Percentiles rank a stretch among this genome's conserved stretches.
Evolutionary conservation across 352 stramenopile genomes (phyloP).

Genomic region (Globisporangium paddicum): DNA sequence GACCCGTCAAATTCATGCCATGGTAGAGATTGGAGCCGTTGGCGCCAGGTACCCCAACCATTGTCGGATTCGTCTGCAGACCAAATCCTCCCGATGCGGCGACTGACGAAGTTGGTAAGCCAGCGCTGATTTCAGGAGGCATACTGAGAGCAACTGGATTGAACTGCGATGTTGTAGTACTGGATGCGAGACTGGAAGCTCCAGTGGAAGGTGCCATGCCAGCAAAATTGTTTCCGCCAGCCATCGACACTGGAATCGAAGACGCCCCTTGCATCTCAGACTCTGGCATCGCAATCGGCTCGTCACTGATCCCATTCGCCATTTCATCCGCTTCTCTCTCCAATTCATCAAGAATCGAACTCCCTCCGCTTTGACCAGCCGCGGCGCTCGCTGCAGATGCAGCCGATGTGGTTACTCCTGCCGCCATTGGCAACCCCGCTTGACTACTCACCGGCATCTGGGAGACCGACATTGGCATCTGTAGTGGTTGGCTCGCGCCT

Average conservation of each 20-base stretch:
- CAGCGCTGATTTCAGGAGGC: slow-evolving; percentile 59
- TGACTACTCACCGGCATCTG: slow-evolving; percentile 22
- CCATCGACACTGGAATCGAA: slow-evolving; percentile 8
- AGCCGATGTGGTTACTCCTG: slow-evolving; percentile 14
- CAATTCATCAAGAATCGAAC: slow-evolving; percentile 82
- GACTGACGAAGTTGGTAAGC: slow-evolving; percentile 18
- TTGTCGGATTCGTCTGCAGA: slow-evolving; percentile 30
- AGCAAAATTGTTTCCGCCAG: slow-evolving; percentile 10
- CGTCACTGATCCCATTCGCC: slow-evolving; percentile 75
- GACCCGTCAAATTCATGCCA: slow-evolving; percentile 69
- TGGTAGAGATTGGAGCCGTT: slow-evolving; percentile 53
- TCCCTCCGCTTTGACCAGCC: slow-evolving; percentile 24
- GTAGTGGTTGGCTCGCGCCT: slow-evolving; percentile 37
- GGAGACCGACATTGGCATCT: slow-evolving; percentile 51
- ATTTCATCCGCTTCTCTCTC: slow-evolving; percentile 86
- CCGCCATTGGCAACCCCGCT: slow-evolving; percentile 17
- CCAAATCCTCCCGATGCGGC: slow-evolving; percentile 35
- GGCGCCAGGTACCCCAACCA: slow-evolving; percentile 28
- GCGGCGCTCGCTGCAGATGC: slow-evolving; percentile 16
- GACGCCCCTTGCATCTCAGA: slow-evolving; percentile 54
- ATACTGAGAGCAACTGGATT: slow-evolving; percentile 64
- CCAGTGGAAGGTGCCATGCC: slow-evolving; percentile 26
- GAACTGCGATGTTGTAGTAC: slow-evolving; percentile 28
- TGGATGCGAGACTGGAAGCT: slow-evolving; percentile 17
- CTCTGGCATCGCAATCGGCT: slow-evolving; percentile 79